phyloP scores from a whole-genome alignment of 1,284 basidiomycete species.

The Cystobasidium pallidum region DNA sequence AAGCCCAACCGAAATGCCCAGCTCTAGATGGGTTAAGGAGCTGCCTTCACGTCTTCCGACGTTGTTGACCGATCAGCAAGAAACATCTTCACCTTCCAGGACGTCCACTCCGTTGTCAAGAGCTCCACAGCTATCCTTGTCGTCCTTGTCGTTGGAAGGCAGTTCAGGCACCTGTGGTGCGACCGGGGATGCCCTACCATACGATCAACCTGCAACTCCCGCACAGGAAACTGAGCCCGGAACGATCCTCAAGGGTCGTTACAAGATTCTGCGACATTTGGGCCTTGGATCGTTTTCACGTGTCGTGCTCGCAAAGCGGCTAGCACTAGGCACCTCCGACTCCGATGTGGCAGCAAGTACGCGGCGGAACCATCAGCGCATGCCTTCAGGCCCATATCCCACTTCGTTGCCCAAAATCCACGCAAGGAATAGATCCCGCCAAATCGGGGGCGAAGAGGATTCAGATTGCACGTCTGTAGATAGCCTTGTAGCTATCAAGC shows the following conservation, averaged over 20 bases:
- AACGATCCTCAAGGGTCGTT: constrained; percentile 26
- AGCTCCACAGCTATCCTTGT: neutral
- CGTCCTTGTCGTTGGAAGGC: neutral
- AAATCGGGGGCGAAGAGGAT: neutral
- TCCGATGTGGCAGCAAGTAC: constrained; percentile 7
- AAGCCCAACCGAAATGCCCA: constrained; percentile 33
- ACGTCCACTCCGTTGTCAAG: neutral
- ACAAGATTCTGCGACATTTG: constrained; percentile 44
- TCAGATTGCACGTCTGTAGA: constrained; percentile 47
- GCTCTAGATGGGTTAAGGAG: constrained; percentile 26
- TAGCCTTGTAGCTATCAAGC: constrained; percentile 77
- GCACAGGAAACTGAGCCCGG: constrained; percentile 29
- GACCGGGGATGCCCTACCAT: too few relatives aligned
- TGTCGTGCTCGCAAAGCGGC: constrained; percentile 48
- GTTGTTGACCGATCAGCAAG: constrained; percentile 20
- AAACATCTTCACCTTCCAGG: constrained; percentile 1
- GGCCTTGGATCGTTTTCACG: constrained; percentile 52
- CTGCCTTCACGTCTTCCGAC: constrained; percentile 31
- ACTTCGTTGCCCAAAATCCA: constrained; percentile 11
- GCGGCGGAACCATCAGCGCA: constrained; percentile 7
- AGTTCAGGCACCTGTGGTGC: neutral
- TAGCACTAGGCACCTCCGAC: neutral
- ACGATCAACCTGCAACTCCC: neutral
- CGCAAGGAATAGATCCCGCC: neutral
- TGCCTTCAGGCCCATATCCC: constrained; percentile 19